Evolutionary conservation across 1,284 basidiomycete genomes (phyloP).

Genomic region (Pascua sp.): DNA sequence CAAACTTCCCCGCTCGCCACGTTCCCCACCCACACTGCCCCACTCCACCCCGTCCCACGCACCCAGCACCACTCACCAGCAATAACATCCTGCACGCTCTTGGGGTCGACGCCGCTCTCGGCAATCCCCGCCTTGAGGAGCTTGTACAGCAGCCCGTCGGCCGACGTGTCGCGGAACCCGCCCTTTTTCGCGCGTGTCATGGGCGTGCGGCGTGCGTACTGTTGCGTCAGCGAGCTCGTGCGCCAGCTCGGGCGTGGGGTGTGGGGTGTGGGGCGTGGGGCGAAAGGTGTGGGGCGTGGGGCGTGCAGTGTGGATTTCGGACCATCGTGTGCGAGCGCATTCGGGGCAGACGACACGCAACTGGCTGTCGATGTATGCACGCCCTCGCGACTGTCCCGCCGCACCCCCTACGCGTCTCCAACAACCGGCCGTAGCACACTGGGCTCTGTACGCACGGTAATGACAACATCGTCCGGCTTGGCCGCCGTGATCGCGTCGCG

Average conservation of each 20-base stretch:
- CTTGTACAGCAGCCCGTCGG: conserved; percentile 27
- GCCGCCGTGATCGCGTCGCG: conserved; percentile 54
- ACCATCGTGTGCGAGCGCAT: neutral
- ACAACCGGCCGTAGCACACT: no score
- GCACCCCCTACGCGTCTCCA: no score
- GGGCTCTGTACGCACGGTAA: conserved; percentile 74
- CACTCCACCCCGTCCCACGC: conserved; percentile 48
- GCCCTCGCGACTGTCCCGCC: neutral
- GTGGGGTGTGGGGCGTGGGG: conserved; percentile 45
- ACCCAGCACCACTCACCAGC: conserved; percentile 60
- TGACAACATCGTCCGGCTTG: conserved; percentile 74
- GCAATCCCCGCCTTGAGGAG: conserved; percentile 24
- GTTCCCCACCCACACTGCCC: conserved; percentile 45
- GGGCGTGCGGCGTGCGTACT: conserved; percentile 50
- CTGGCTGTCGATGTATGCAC: no score
- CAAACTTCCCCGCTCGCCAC: no score
- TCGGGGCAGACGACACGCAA: no score
- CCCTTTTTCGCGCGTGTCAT: conserved; percentile 30
- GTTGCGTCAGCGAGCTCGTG: neutral
- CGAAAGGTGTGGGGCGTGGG: neutral
- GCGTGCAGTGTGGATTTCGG: no score
- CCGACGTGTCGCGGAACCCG: conserved; percentile 28
- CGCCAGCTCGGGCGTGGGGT: conserved; percentile 65
- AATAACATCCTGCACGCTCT: conserved; percentile 49
- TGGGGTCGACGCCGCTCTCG: conserved; percentile 22